Evolutionary conservation across 2,329 filamentous ascomycete species (phyloP).

Genomic region (Colletotrichum incanum): DNA sequence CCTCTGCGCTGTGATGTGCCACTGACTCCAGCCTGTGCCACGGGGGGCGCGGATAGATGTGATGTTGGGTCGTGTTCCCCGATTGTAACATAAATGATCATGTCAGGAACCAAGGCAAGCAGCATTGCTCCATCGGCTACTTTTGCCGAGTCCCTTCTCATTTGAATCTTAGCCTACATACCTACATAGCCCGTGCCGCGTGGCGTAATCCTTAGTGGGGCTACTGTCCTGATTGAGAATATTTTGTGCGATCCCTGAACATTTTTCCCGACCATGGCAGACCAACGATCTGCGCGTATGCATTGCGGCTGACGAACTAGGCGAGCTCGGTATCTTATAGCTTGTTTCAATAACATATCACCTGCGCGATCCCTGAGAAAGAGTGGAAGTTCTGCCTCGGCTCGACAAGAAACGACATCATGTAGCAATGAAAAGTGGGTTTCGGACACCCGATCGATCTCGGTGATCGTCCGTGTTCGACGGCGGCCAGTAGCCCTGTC

Average conservation of each 20-base stretch:
- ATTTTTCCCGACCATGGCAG: not conserved
- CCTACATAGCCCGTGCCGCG: not conserved
- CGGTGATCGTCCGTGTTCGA: too few relatives aligned
- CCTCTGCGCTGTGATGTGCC: too few relatives aligned
- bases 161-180: not conserved
- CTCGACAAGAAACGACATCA: not conserved
- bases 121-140: too few relatives aligned
- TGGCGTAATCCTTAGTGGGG: not conserved
- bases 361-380: too few relatives aligned
- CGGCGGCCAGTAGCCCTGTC: too few relatives aligned
- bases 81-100: not conserved
- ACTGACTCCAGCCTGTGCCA: not conserved
- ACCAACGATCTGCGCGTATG: too few relatives aligned
- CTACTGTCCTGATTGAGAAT: not conserved
- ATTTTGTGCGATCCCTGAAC: not conserved
- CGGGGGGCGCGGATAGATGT: not conserved
- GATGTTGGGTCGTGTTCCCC: not conserved
- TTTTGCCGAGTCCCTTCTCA: not conserved
- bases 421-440: too few relatives aligned
- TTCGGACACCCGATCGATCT: too few relatives aligned
- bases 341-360: too few relatives aligned
- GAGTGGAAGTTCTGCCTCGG: not conserved
- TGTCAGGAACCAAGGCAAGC: not conserved
- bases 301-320: too few relatives aligned
- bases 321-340: too few relatives aligned